Evolutionary conservation across 2,329 filamentous ascomycete species (phyloP).

Genomic region (Verruconis gallopava): DNA sequence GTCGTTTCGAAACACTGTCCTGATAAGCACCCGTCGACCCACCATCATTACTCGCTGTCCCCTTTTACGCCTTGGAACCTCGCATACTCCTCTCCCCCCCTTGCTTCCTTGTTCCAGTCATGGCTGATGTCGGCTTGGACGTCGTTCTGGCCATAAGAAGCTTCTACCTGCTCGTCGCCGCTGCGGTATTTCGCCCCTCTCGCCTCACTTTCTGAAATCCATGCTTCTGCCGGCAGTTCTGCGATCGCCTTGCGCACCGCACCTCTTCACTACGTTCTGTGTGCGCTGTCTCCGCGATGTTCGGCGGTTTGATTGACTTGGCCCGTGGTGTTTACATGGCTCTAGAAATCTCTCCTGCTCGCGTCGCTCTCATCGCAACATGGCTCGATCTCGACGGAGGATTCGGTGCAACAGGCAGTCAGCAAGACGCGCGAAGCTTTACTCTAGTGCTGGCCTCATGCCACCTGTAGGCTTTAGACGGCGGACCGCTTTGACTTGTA

Average conservation of each 20-base stretch:
- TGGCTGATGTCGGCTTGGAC: constrained; percentile 10
- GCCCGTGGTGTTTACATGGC: too few species aligned
- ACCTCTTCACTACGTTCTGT: neutral
- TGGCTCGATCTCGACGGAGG: too few species aligned
- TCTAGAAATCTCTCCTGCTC: too few species aligned
- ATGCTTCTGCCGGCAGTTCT: constrained; percentile 9
- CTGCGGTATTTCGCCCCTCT: constrained; percentile 26
- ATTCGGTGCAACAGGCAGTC: neutral
- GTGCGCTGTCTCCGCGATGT: neutral
- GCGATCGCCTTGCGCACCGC: constrained; percentile 2
- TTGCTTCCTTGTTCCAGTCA: too few species aligned
- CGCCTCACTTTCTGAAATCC: constrained; percentile 7
- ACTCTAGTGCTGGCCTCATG: constrained; percentile 9
- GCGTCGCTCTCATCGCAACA: neutral
- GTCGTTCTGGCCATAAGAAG: constrained; percentile 19
- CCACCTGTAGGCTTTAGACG: constrained; percentile 10
- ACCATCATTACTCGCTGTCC: too few species aligned
- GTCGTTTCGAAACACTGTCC: too few species aligned
- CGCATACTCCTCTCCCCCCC: too few species aligned
- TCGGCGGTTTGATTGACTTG: too few species aligned
- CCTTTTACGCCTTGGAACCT: too few species aligned
- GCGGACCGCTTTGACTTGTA: neutral
- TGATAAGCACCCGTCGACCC: too few species aligned
- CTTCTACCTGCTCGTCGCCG: constrained; percentile 25
- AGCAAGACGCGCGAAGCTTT: neutral